Percentiles rank a stretch among this genome's conserved stretches.
These are phyloP conservation scores for Knoxia roxburghii DNA, from an alignment of 257 asterid genomes.

Conservation along the genomic window DNA sequence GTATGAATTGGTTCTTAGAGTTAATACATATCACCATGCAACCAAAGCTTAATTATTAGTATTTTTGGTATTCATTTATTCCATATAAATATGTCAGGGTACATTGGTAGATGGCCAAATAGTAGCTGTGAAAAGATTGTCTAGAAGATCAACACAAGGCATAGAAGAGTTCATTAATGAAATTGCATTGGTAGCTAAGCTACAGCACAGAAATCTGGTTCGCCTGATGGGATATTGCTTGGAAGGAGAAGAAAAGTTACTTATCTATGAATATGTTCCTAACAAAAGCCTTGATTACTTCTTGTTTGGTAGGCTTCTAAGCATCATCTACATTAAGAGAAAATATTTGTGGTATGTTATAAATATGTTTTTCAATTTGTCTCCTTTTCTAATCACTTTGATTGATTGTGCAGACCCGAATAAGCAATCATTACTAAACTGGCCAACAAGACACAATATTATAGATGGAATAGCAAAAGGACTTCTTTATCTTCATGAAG, in stretches of 20 bases:
- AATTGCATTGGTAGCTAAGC: constrained; percentile 21
- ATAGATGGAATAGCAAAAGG: constrained; percentile 23
- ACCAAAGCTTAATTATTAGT: too few species aligned
- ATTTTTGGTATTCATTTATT: too few species aligned
- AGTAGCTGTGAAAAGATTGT: constrained; percentile 26
- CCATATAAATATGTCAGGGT: too few species aligned
- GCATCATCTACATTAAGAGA: too few species aligned
- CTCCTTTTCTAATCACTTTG: too few species aligned
- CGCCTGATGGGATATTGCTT: constrained; percentile 27
- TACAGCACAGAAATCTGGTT: constrained; percentile 27
- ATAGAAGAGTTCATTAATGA: constrained; percentile 25
- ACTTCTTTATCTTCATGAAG: constrained; percentile 31
- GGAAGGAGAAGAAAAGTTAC: constrained; percentile 23
- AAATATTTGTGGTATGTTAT: too few species aligned
- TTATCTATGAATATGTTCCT: constrained; percentile 26
- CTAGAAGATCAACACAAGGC: constrained; percentile 22
- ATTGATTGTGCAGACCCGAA: constrained; percentile 17
- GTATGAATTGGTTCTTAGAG: too few species aligned
- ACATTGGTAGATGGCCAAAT: constrained; percentile 10
- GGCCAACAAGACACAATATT: constrained; percentile 25
- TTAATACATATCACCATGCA: too few species aligned
- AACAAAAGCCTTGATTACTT: constrained; percentile 26
- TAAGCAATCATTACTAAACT: constrained; percentile 13
- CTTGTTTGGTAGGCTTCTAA: constrained; percentile 20
- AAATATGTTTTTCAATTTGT: too few species aligned